Evolutionary conservation across 2,329 filamentous ascomycete genomes (phyloP).

Genomic region (Colletotrichum noveboracense): DNA sequence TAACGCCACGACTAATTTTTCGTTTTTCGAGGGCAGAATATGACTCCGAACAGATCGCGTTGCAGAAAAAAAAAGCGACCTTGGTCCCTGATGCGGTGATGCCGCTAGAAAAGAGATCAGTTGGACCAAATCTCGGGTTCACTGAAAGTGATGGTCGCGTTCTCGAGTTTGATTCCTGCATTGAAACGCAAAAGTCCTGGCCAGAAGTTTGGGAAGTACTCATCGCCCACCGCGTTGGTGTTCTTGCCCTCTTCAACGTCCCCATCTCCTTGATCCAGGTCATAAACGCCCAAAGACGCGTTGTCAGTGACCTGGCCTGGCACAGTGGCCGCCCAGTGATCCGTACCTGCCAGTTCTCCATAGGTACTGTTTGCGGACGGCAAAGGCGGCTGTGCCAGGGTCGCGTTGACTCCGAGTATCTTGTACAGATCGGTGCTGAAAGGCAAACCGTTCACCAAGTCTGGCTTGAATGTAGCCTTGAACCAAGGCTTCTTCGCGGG

Average conservation of each 20-base stretch:
- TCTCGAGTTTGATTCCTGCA: not conserved
- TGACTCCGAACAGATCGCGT: not conserved
- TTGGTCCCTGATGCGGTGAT: not conserved
- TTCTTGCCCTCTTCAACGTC: not conserved
- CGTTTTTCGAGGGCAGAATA: not conserved
- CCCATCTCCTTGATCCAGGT: not conserved
- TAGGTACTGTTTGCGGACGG: conserved; percentile 41
- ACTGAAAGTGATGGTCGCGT: not conserved
- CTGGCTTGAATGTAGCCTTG: conserved; percentile 46
- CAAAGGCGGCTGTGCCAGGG: conserved; percentile 52
- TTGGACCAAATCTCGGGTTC: not conserved
- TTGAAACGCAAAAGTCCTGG: not conserved
- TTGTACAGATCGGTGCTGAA: conserved; percentile 42
- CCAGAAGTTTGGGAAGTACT: conserved; percentile 10
- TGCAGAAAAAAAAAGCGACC: not conserved
- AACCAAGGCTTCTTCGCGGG: conserved; percentile 46
- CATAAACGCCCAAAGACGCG: not conserved
- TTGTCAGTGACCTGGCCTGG: conserved; percentile 25
- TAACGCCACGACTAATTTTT: not conserved
- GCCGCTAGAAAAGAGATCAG: not conserved
- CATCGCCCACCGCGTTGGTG: not conserved
- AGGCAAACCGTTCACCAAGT: conserved; percentile 46
- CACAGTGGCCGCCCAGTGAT: conserved; percentile 46
- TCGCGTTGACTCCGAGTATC: conserved; percentile 46
- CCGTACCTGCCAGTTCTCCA: conserved; percentile 49